Percentiles rank a stretch among this genome's conserved stretches.
These are phyloP conservation scores for Aspergillus sparsus DNA, from an alignment of 495 filamentous ascomycete genomes.

Conservation along the genomic window DNA sequence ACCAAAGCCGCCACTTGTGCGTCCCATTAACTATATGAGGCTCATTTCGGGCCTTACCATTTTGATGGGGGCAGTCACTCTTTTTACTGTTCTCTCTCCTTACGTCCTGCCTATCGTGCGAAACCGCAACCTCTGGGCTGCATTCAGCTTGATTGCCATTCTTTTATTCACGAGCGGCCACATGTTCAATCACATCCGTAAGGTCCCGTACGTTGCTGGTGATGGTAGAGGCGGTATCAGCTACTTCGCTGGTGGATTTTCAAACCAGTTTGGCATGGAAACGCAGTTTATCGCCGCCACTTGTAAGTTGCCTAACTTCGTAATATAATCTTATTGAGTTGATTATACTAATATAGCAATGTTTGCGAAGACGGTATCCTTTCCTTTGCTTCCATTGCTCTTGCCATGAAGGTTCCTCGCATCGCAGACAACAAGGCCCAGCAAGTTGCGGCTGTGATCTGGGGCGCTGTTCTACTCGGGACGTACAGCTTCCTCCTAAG, in stretches of 20 bases:
- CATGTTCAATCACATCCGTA: constrained; percentile 99
- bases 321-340: neutral
- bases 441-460: constrained; percentile 78
- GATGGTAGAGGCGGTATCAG: constrained; percentile 82
- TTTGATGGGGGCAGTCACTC: constrained; percentile 64
- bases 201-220: constrained; percentile 90
- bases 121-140: constrained; percentile 93
- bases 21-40: constrained; percentile 84
- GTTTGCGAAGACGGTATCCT: constrained; percentile 75
- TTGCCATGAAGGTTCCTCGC: constrained; percentile 88
- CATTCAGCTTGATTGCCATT: constrained; percentile 82
- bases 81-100: constrained; percentile 73
- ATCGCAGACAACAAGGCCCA: constrained; percentile 77
- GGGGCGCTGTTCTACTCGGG: constrained; percentile 74
- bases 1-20: constrained; percentile 71
- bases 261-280: constrained; percentile 93
- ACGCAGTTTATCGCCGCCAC: constrained; percentile 94
- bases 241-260: constrained; percentile 93
- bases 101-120: constrained; percentile 84
- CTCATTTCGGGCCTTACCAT: constrained; percentile 67
- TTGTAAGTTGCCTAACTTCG: constrained; percentile 65
- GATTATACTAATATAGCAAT: constrained; percentile 17
- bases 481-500: constrained; percentile 94
- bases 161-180: constrained; percentile 94
- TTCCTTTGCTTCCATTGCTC: constrained; percentile 83